Percentiles rank a stretch among this genome's conserved stretches.
Evolutionary conservation across 768 basidiomycete species (phyloP).

Genomic region (Tricholomella constricta): DNA sequence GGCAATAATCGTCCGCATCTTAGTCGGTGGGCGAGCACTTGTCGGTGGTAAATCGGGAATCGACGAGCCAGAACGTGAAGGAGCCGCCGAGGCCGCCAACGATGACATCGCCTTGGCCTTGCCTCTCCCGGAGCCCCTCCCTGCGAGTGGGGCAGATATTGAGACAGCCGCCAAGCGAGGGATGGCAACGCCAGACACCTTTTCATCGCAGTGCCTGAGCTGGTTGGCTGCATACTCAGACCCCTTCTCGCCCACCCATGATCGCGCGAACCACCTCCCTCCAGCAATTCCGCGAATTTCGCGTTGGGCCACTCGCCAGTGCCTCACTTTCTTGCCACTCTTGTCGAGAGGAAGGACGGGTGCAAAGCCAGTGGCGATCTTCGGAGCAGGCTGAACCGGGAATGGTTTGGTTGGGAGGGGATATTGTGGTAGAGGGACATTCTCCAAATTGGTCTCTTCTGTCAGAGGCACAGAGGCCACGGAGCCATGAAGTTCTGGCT

Average conservation of each 20-base stretch:
- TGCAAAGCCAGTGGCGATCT: conserved; percentile 75
- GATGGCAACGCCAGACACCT: conserved; percentile 28
- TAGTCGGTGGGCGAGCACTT: conserved; percentile 54
- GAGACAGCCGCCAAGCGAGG: conserved; percentile 44
- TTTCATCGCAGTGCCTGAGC: conserved; percentile 34
- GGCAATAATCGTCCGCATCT: conserved; percentile 66
- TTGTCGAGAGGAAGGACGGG: conserved; percentile 68
- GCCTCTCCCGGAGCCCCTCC: conserved; percentile 44
- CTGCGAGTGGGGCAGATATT: conserved; percentile 46
- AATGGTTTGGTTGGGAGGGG: conserved; percentile 84
- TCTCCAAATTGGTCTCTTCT: conserved; percentile 57
- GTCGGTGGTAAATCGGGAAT: conserved; percentile 44
- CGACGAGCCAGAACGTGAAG: conserved; percentile 60
- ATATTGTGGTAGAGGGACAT: conserved; percentile 67
- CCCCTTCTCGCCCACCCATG: conserved; percentile 88
- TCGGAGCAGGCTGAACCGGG: conserved; percentile 76
- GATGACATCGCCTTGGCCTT: conserved; percentile 44
- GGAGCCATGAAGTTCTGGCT: conserved; percentile 30
- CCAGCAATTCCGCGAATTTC: conserved; percentile 84
- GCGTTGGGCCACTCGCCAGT: conserved; percentile 73
- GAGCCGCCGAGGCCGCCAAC: conserved; percentile 48
- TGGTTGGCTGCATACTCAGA: conserved; percentile 54
- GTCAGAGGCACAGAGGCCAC: conserved; percentile 28
- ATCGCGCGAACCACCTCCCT: conserved; percentile 75
- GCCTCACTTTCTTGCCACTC: conserved; percentile 59